Base-by-base conservation (phyloP, 1,284 basidiomycete species). In the Naganishia cerealis region DNA sequence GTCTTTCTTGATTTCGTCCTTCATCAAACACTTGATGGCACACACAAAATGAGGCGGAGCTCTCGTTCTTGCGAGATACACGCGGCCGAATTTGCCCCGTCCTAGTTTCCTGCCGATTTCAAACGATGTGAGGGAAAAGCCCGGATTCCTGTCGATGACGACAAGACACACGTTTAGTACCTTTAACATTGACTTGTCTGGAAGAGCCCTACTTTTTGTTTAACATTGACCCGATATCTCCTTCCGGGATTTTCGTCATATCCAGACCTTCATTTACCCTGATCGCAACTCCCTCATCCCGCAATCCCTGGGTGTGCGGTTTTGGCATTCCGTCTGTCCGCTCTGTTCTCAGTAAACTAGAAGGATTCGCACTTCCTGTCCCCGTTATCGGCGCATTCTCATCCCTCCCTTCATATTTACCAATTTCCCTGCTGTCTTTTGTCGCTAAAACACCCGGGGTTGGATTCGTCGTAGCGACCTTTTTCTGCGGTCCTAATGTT, bases 11-110 rank as follows among this genome's bases (percentile, higher is more conserved):
- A 68, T 93, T 88, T 66, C 53, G n/a, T 90, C 90, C 83, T 99
- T 99, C 85, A 97, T 96, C 69, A 98, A 84, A 73, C 92, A 94
- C 82, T 99, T 99, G 80, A 99, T 87, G 10, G 95, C 96, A 74
- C 99, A 87, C 76, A 98, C 96, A 83, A 94, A 99, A 71, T 88
- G 87, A 0, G 92, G 91, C 71, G 89, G 86, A 67, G 83, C 80
- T 77, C 93, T 94, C 3, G 96, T 99, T 61, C 95, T 88, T 50
- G 96, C 94, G 87, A 99, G 94, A 84, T 99, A 99, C 33, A 99
- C 96, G 0, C 94, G 90, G 0, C 96, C 96, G 75, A 99, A 99
- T 82, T 98, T 98, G 70, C 96, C 96, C 79, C 99, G 98, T 36
- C 96, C 96, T 0, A 99, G 86, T 2, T 94, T 93, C 10, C 93